phyloP scores from a whole-genome alignment of 2,329 filamentous ascomycete genomes.

The Phyllosticta citriasiana region DNA sequence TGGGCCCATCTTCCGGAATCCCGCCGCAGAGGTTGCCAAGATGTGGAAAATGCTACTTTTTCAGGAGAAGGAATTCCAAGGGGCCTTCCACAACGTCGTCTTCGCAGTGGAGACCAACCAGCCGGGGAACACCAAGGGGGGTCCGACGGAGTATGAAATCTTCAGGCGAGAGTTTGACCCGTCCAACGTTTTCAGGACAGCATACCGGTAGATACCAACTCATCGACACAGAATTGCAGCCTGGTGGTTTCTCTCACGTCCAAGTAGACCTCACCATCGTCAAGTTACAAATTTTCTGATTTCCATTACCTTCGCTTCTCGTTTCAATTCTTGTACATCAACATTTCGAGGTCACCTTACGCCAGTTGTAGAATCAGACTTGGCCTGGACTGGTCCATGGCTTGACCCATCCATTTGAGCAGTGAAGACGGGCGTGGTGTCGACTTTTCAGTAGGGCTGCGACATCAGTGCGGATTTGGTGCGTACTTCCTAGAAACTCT shows the following conservation, averaged over 20 bases:
- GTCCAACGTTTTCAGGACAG: constrained; percentile 28
- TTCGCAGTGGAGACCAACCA: constrained; percentile 34
- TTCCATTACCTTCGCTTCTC: background rate
- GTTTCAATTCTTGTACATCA: background rate
- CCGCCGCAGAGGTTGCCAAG: constrained; percentile 31
- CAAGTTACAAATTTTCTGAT: background rate
- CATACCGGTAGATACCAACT: constrained; percentile 16
- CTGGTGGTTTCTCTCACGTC: background rate
- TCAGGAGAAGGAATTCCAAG: constrained; percentile 34
- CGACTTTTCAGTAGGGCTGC: background rate
- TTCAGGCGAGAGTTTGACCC: constrained; percentile 31
- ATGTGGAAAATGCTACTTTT: constrained; percentile 37
- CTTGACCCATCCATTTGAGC: too few relatives aligned
- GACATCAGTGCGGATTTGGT: background rate
- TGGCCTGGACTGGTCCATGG: too few relatives aligned
- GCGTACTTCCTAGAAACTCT: background rate
- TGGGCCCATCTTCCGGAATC: constrained; percentile 36
- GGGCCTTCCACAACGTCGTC: constrained; percentile 35
- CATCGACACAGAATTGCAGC: background rate
- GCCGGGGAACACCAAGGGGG: constrained; percentile 23
- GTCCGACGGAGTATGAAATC: constrained; percentile 28
- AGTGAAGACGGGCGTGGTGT: background rate
- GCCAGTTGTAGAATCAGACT: too few relatives aligned
- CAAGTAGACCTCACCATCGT: background rate
- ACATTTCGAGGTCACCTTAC: background rate